These are phyloP conservation scores for Chaetomium tenue DNA, from an alignment of 495 filamentous ascomycete species.

Conservation along the genomic window DNA sequence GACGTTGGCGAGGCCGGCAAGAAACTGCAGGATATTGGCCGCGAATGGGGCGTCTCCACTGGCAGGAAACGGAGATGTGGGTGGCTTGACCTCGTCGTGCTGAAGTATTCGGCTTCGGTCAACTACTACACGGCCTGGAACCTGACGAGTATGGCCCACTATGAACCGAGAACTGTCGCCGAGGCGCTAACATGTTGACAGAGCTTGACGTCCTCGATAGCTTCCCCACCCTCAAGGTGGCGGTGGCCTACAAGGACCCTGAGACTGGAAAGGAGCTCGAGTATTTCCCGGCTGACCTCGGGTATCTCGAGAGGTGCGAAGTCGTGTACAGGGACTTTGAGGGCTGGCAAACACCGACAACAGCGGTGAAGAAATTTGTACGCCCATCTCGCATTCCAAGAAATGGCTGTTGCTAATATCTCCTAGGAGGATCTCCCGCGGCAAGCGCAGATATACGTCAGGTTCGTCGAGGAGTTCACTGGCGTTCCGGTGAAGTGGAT, in stretches of 20 bases:
- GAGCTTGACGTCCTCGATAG: conserved; percentile 78
- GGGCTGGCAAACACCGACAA: conserved; percentile 75
- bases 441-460: conserved; percentile 71
- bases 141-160: conserved; percentile 59
- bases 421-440: conserved; percentile 65
- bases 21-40: conserved; percentile 48
- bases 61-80: conserved; percentile 82
- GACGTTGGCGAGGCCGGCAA: conserved; percentile 56
- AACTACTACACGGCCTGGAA: conserved; percentile 78
- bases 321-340: conserved; percentile 71
- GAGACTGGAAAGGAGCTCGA: conserved; percentile 38
- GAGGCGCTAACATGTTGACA: conserved; percentile 15
- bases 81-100: conserved; percentile 86
- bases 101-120: conserved; percentile 68
- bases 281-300: conserved; percentile 42
- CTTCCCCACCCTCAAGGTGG: conserved; percentile 78
- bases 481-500: conserved; percentile 73
- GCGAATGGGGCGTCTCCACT: conserved; percentile 72
- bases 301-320: conserved; percentile 43
- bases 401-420: conserved; percentile 16
- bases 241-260: conserved; percentile 63
- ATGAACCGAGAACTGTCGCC: conserved; percentile 29
- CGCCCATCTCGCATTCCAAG: background rate
- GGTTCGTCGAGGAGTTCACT: conserved; percentile 67
- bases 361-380: conserved; percentile 35